Conservation (phyloP, 495 filamentous ascomycete genomes). For the Bombardia bombarda region DNA sequence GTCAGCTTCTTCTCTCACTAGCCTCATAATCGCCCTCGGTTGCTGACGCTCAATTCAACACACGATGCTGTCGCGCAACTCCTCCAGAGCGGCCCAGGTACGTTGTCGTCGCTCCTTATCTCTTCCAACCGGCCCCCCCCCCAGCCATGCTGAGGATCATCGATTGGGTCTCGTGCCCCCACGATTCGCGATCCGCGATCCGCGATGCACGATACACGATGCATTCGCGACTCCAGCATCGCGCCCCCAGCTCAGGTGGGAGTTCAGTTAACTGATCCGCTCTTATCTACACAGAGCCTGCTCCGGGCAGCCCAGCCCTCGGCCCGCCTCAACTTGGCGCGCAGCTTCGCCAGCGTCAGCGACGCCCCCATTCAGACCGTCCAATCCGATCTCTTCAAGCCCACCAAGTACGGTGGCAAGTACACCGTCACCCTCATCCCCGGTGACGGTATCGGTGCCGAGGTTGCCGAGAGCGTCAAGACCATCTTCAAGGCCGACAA, state of each 20-base stretch:
- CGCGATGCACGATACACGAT: not conserved
- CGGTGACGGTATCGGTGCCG: slow-evolving; percentile 95
- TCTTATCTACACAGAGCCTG: slow-evolving; percentile 37
- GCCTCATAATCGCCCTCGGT: slow-evolving; percentile 4
- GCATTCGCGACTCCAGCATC: not conserved
- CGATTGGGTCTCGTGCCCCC: not conserved
- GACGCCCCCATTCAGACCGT: slow-evolving; percentile 71
- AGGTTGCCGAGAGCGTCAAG: slow-evolving; percentile 96
- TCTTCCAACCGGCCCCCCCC: not conserved
- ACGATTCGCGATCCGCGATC: not conserved
- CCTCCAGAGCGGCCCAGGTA: slow-evolving; percentile 42
- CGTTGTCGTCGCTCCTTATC: not conserved
- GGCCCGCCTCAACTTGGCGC: slow-evolving; percentile 33
- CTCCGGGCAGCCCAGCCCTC: slow-evolving; percentile 45
- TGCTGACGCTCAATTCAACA: slow-evolving; percentile 14
- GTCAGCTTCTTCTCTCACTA: not conserved
- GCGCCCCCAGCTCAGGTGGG: too few relatives aligned
- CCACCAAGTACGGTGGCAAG: slow-evolving; percentile 98
- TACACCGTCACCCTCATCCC: slow-evolving; percentile 98
- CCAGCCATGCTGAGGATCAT: not conserved
- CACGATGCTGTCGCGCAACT: slow-evolving; percentile 57
- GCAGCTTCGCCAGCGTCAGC: slow-evolving; percentile 65
- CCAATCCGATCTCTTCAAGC: slow-evolving; percentile 89
- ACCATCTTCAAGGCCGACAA: slow-evolving; percentile 99
- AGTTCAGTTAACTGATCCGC: slow-evolving; percentile 23